Conservation (phyloP, 2,329 filamentous ascomycete genomes). For the Sporothrix mexicana region DNA sequence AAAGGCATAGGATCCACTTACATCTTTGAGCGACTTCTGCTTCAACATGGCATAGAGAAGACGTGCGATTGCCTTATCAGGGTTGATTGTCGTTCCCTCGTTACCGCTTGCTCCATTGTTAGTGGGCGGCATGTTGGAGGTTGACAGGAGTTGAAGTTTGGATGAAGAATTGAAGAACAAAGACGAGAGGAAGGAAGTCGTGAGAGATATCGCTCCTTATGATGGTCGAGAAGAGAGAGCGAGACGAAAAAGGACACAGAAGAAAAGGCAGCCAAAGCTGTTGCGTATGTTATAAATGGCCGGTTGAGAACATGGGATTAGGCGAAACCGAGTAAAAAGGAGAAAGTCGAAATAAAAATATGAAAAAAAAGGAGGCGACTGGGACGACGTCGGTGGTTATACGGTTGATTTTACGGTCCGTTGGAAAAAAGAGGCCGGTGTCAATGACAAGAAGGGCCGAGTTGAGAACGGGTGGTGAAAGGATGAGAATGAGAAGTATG, state of each 20-base stretch:
- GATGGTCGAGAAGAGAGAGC: not conserved
- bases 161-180: not conserved
- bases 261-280: not conserved
- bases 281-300: not conserved
- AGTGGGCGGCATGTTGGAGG: not conserved
- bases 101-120: not conserved
- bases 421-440: not conserved
- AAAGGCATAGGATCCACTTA: constrained; percentile 46
- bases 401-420: not conserved
- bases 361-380: not conserved
- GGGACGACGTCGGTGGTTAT: not conserved
- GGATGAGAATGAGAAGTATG: not conserved
- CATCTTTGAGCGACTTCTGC: constrained; percentile 66
- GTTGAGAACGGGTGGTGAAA: too few relatives aligned
- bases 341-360: not conserved
- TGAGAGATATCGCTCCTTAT: not conserved
- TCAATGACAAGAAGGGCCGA: not conserved
- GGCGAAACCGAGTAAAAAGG: not conserved
- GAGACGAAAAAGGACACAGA: not conserved
- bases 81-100: constrained; percentile 44
- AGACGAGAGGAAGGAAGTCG: not conserved
- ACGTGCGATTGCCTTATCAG: constrained; percentile 62
- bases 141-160: too few relatives aligned
- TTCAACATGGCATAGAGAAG: constrained; percentile 65
- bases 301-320: not conserved